Base-by-base conservation (phyloP, 2,329 filamentous ascomycete genomes). In the Cyphellophora attinorum region DNA sequence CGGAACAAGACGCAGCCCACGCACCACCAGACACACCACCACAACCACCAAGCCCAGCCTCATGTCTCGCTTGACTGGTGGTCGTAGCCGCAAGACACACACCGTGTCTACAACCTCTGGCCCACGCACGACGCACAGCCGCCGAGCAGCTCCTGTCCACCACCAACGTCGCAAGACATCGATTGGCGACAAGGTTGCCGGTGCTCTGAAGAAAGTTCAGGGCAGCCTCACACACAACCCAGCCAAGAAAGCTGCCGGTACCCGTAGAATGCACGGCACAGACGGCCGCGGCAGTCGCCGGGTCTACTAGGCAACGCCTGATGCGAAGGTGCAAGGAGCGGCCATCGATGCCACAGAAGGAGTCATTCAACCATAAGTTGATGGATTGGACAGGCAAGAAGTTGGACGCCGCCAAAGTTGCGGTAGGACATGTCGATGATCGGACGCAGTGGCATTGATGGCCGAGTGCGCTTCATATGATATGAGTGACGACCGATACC, bases 171-270 rank as follows among this genome's bases (percentile, higher is more conserved):
- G 81, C 51, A 74, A 78, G 50, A 69, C 74, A 3, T 74, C 69
- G 25, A 64, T 88, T 45, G 79, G 79, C 30, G 83, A 89, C 62
- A 89, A 88, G 60, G 70, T 89, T 48, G 78, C 72, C 32, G 84
- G 84, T 12, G 82, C 81, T 1, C 64, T 89, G 56, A 67, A 83
- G 62, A 84, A 74, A 64, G 58, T 89, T 44, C 77, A 76, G 57
- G 83, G 84, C 5, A 74, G 65, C 35, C 53, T 89, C 38, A 86
- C 79, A 1, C 59, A 74, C 31, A 68, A 76, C 27, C 79, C 81
- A 2, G 83, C 78, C 15, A 61, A 81, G 45, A 88, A 88, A 76
- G 81, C 79, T 55, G 79, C 81, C 47, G 81, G 81, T 17, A 81
- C 79, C 32, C 69, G 80, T 40, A 70, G 81, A 36, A 84, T 84